Evolutionary conservation across 129 eudicot genomes (phyloP), one percentile per base, ranked within the genome.

Genomic region (Flaveria sonorensis): DNA sequence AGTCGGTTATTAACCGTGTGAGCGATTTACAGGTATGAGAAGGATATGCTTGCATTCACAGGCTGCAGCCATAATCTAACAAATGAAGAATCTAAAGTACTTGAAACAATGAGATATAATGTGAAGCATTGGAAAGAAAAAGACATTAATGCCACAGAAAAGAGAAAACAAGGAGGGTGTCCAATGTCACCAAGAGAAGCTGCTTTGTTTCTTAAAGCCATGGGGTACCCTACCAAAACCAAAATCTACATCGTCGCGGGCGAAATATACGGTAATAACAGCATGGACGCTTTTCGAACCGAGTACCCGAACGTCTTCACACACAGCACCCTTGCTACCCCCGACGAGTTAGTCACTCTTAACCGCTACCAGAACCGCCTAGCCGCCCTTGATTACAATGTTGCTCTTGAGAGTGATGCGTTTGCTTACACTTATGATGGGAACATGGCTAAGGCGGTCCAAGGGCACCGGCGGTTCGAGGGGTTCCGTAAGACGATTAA

Each of bases 121-220:
- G 95, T 91, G 19, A 81, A 87, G 81, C 98, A 91, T 67, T 93
- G 98, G 98, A 93, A 93, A 77, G 98, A 93, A 81, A 93, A 93
- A 76, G 97, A 91, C 32, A 93, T 93, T 16, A 90, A 93, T 78
- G 77, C 96, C 80, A 48, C 81, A 65, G 87, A 84, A 51, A 82
- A 76, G 46, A 72, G 98, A 67, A 82, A 84, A 19, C 84, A 87
- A 80, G 98, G 98, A 6, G 93, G 93, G 18, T 93, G 98, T 80
- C 98, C 98, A 21, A 87, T 93, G 98, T 82, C 97, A 36, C 98
- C 98, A 0, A 83, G 97, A 74, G 98, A 93, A 77, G 98, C 97
- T 10, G 97, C 97, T 24, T 70, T 87, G 26, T 91, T 93, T 77
- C 96, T 93, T 72, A 89, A 91, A 85, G 96, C 98, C 72, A 84